Base-by-base conservation (phyloP, 805 yeast genomes). In the Kluyveromyces nonfermentans region DNA sequence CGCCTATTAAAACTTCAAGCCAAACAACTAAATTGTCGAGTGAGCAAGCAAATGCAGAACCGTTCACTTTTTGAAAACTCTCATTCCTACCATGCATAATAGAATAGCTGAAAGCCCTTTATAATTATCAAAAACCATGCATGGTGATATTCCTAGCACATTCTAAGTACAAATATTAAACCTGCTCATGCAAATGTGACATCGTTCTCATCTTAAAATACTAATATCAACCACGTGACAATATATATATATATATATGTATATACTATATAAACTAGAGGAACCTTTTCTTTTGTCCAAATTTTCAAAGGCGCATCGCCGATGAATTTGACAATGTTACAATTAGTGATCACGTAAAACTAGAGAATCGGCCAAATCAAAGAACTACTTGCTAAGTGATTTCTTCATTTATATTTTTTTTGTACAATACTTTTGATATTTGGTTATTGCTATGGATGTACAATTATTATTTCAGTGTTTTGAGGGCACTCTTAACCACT, bases 401-500 rank as follows among this genome's bases (percentile, higher is more conserved):
- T n/a, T n/a, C n/a, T n/a, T n/a, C n/a, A n/a, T n/a, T n/a, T n/a
- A n/a, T n/a, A n/a, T n/a, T n/a, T n/a, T n/a, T n/a, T n/a, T n/a
- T n/a, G n/a, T n/a, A n/a, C 10, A 25, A 14, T 6, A 25, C 4
- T 14, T 25, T 10, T 10, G 28, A 9, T 25, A 4, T 25, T 10
- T 35, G 7, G 25, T 34, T 22, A 9, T 32, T 14, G 17, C 3
- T 25, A 86, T 88, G 94, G 87, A 87, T 61, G 77, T 78, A 20
- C 66, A 72, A 42, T 70, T 74, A 6, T 70, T 88, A 34, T 80
- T 83, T 57, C 78, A 77, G 52, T 84, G 90, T 63, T 86, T 88
- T 57, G 75, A 81, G 20, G 87, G 85, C 9, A 85, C 96, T 1
- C 71, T 88, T 40, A 80, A 77, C 51, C 78, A 85, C 0, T 80